These are phyloP conservation scores for Clathrospora elynae DNA, from an alignment of 2,329 filamentous ascomycete genomes.

Conservation along the genomic window DNA sequence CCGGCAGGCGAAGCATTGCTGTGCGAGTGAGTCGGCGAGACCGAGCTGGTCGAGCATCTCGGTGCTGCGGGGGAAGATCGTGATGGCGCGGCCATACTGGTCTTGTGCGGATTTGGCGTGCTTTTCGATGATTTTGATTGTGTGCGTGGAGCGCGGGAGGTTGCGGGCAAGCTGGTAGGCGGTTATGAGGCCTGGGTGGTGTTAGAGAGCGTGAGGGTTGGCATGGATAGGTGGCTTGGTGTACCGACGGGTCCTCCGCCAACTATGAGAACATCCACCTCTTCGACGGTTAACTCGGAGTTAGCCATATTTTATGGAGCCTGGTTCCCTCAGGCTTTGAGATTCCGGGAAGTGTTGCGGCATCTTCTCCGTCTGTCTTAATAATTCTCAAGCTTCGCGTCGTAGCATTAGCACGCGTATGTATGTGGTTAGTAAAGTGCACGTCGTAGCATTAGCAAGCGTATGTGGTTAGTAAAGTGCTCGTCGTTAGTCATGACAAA, in stretches of 20 bases:
- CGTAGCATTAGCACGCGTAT: neutral
- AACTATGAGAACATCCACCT: slow-evolving; percentile 32
- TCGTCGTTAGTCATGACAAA: slow-evolving; percentile 2
- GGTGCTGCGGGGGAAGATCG: slow-evolving; percentile 57
- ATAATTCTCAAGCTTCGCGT: slow-evolving; percentile 7
- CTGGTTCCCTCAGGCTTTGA: neutral
- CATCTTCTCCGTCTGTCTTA: slow-evolving; percentile 6
- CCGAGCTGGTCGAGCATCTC: slow-evolving; percentile 61
- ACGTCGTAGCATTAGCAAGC: slow-evolving; percentile 4
- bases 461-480: neutral
- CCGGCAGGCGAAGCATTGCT: slow-evolving; percentile 60
- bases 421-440: too few species aligned
- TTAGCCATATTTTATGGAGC: slow-evolving; percentile 11
- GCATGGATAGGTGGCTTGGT: neutral
- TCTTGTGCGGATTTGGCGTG: slow-evolving; percentile 57
- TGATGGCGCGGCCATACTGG: slow-evolving; percentile 60
- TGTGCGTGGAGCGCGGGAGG: slow-evolving; percentile 46
- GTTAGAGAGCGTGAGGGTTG: slow-evolving; percentile 1
- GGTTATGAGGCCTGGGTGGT: slow-evolving; percentile 36
- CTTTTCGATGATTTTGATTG: slow-evolving; percentile 57
- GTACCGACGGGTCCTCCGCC: slow-evolving; percentile 55
- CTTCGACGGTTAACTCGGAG: slow-evolving; percentile 11
- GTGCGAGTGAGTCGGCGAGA: slow-evolving; percentile 56
- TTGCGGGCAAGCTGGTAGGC: slow-evolving; percentile 56
- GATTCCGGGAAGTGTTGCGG: neutral